A percentile compares a stretch with the other conserved stretches of the same genome.
phyloP scores from a whole-genome alignment of 768 basidiomycete genomes.

The Termitomyces sp. region DNA sequence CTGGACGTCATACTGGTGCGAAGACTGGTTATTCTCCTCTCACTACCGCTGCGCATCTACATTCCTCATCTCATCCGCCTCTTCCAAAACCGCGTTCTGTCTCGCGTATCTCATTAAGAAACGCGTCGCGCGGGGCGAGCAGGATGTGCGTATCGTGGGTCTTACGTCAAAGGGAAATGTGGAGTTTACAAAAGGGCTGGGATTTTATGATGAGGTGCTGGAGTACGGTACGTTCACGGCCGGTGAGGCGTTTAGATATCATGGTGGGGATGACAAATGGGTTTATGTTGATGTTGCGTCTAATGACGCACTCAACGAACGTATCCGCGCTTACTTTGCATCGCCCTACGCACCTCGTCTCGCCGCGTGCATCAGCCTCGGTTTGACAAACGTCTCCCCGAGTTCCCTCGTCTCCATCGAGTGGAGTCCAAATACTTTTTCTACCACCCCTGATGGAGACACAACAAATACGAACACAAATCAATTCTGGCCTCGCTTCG shows the following conservation, averaged over 20 bases:
- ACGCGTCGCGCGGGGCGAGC: conserved; percentile 30
- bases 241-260: conserved; percentile 22
- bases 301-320: conserved; percentile 45
- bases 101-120: conserved; percentile 58
- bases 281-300: conserved; percentile 66
- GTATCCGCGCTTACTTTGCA: conserved; percentile 38
- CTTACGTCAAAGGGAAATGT: conserved; percentile 57
- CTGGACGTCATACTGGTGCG: conserved; percentile 76
- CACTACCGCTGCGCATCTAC: conserved; percentile 43
- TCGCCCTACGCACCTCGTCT: conserved; percentile 33
- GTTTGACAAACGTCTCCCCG: conserved; percentile 52
- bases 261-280: conserved; percentile 31
- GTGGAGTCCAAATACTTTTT: conserved; percentile 38
- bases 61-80: conserved; percentile 66
- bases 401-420: conserved; percentile 24
- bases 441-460: background rate
- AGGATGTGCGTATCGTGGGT: conserved; percentile 43
- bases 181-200: conserved; percentile 49
- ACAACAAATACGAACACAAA: conserved; percentile 1
- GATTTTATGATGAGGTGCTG: conserved; percentile 54
- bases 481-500: conserved; percentile 33
- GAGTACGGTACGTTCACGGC: conserved; percentile 47
- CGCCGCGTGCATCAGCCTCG: conserved; percentile 43
- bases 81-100: conserved; percentile 71
- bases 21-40: conserved; percentile 60